A percentile compares a stretch with the other conserved stretches of the same genome.
These are phyloP conservation scores for Aspergillus sp. DNA, from an alignment of 2,329 filamentous ascomycete genomes.

Conservation along the genomic window DNA sequence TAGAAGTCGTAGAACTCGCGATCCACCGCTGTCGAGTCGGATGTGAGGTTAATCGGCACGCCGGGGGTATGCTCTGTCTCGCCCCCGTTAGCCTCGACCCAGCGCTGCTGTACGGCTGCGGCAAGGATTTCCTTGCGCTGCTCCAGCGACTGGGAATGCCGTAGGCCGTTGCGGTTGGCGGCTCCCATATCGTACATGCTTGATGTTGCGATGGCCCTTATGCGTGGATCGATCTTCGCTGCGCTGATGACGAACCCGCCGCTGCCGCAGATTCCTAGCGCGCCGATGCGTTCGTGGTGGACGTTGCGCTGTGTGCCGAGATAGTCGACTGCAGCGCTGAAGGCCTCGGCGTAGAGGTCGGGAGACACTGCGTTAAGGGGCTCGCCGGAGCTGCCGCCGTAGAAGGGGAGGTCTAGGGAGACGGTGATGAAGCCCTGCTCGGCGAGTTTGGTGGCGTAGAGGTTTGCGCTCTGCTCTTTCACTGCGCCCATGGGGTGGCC, in stretches of 20 bases:
- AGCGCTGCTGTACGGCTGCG: constrained; percentile 20
- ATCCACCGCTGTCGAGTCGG: constrained; percentile 18
- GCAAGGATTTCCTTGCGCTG: constrained; percentile 18
- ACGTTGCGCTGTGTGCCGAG: constrained; percentile 23
- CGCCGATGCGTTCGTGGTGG: constrained; percentile 27
- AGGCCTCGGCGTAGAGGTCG: constrained; percentile 25
- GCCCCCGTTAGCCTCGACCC: constrained; percentile 19
- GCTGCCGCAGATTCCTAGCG: constrained; percentile 29
- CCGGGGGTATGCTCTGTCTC: constrained; percentile 17
- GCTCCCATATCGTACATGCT: constrained; percentile 19
- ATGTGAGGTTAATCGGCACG: constrained; percentile 23
- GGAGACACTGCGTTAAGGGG: constrained; percentile 26
- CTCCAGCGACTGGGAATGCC: too few species aligned
- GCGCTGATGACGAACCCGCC: constrained; percentile 33
- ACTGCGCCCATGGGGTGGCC: constrained; percentile 28
- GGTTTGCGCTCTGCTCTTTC: constrained; percentile 28
- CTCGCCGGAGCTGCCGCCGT: constrained; percentile 24
- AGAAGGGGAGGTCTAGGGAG: constrained; percentile 24
- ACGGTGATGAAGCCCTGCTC: constrained; percentile 26
- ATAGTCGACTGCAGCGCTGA: constrained; percentile 28
- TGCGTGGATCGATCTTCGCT: constrained; percentile 31
- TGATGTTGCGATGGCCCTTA: constrained; percentile 19
- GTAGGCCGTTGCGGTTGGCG: constrained; percentile 12
- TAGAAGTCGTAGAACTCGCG: constrained; percentile 36
- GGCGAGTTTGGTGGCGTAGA: constrained; percentile 25